phyloP scores from a whole-genome alignment of 2,329 filamentous ascomycete genomes.

The Aspergillus viridinutans region DNA sequence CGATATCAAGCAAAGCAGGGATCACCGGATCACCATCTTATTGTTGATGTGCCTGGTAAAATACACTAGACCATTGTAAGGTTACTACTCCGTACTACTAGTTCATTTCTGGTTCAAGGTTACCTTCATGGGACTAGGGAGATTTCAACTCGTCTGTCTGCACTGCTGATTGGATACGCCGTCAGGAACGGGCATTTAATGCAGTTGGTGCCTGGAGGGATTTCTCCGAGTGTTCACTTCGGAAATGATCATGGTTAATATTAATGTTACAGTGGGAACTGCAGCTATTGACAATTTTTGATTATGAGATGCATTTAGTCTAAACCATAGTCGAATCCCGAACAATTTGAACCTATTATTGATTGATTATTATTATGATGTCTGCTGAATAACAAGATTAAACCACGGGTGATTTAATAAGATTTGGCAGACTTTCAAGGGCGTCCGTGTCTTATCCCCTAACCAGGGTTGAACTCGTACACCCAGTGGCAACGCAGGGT shows the following conservation, averaged over 20 bases:
- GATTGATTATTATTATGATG: slow-evolving; percentile 8
- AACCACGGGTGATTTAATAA: not conserved
- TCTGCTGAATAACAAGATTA: slow-evolving; percentile 1
- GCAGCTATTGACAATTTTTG: not conserved
- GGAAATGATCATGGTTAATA: slow-evolving; percentile 5
- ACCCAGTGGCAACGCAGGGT: slow-evolving; percentile 3
- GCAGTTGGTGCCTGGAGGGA: slow-evolving; percentile 13
- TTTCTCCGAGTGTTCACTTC: slow-evolving; percentile 10
- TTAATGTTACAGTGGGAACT: not conserved
- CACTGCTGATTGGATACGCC: slow-evolving; percentile 13
- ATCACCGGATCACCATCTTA: not conserved
- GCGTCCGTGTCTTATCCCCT: not conserved
- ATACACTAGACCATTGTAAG: slow-evolving; percentile 1
- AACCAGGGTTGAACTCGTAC: slow-evolving; percentile 6
- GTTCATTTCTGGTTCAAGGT: not conserved
- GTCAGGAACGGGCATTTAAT: slow-evolving; percentile 18
- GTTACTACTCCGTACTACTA: slow-evolving; percentile 5
- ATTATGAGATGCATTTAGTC: not conserved
- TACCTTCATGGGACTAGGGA: slow-evolving; percentile 13
- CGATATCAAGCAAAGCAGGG: not conserved
- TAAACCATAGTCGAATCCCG: not conserved
- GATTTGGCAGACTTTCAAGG: not conserved
- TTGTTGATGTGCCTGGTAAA: slow-evolving; percentile 11
- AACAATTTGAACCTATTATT: slow-evolving; percentile 1
- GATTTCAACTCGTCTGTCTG: slow-evolving; percentile 16